Base-by-base conservation (phyloP, 75 land plant species). In the Azolla pinnata region DNA sequence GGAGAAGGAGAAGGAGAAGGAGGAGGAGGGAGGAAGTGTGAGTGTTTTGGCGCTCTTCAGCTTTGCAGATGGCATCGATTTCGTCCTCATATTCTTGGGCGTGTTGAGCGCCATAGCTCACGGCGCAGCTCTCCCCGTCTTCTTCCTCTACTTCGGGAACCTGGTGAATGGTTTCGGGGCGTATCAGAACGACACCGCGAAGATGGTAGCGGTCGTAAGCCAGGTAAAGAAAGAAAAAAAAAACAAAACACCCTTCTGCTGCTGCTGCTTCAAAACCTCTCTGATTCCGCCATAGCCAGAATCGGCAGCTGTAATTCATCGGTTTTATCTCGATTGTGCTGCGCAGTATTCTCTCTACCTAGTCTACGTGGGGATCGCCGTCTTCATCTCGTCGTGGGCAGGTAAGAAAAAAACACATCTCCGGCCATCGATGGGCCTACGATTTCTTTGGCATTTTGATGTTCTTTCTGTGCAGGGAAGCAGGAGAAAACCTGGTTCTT, bases 311-410 rank as follows among this genome's bases (percentile, higher is more conserved):
- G n/a, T n/a, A n/a, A n/a, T n/a, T n/a, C n/a, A n/a, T n/a, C n/a
- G n/a, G 61, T 18, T 33, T 57, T 55, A 25, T 56, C 14, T 21
- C 24, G 64, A 69, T 38, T 8, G 42, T 38, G 42, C 54, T 59
- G 5, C 52, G 52, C 83, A 93, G 98, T 89, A 89, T 53, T 77
- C 98, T 40, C 72, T 93, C 20, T 86, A 89, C 54, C 79, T 93
- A 61, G 84, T 93, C 52, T 93, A 89, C 62, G 79, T 93, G 64
- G 98, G 98, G 0, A 63, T 93, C 52, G 75, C 78, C 4, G 79
- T 83, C 5, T 79, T 89, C 64, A 19, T 71, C 9, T 85, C 98
- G 7, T 85, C 98, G 0, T 93, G 93, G 68, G 90, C 86, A 46
- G 98, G 98, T 93, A 60, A 28, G 62, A n/a, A n/a, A n/a, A n/a